Evolutionary conservation across 768 basidiomycete species (phyloP), one percentile per base, ranked within the genome.

Genomic region (Galerina marginata): DNA sequence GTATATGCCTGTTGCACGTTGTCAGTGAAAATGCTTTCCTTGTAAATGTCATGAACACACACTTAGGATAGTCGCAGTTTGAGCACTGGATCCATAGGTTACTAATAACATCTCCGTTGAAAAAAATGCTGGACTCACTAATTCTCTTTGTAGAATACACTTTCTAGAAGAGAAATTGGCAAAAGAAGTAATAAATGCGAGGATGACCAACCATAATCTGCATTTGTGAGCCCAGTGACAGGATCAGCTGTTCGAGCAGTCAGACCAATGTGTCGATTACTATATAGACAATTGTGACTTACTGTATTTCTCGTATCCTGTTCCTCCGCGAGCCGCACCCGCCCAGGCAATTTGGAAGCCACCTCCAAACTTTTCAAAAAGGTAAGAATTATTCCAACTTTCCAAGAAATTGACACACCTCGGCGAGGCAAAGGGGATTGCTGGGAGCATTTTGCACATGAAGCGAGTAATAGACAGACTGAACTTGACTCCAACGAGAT

Each of bases 241-340:
- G 44, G 55, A 50, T 57, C 36, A 33, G 44, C 46, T 53, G 7
- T 39, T 23, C 3, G 16, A 23, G 12, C 11, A 20, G 25, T 25
- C 39, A 12, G 42, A 16, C 33, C 15, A 26, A 23, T 2, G 20
- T 29, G 3, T 15, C 2, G 15, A 11, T n/a, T 10, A 33, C 1
- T 33, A 33, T 3, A n/a, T 3, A 44, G 12, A 33, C 29, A 7
- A 7, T 2, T 7, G 29, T 0, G 29, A 2, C 29, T 33, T 33
- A 81, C 81, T 77, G 61, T 74, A 83, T 65, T 80, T 81, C 59
- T 84, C 82, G 63, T 83, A 84, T 12, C 82, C 82, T 23, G 82
- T 83, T 14, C 82, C 81, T 16, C 80, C 80, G 23, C 73, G 74
- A 11, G 78, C 58, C 2, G 66, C 74, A 11, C 69, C 66, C 1